Base-by-base conservation (phyloP, 371 early-diverging fungal genomes). In the Mucor lusitanicus region DNA sequence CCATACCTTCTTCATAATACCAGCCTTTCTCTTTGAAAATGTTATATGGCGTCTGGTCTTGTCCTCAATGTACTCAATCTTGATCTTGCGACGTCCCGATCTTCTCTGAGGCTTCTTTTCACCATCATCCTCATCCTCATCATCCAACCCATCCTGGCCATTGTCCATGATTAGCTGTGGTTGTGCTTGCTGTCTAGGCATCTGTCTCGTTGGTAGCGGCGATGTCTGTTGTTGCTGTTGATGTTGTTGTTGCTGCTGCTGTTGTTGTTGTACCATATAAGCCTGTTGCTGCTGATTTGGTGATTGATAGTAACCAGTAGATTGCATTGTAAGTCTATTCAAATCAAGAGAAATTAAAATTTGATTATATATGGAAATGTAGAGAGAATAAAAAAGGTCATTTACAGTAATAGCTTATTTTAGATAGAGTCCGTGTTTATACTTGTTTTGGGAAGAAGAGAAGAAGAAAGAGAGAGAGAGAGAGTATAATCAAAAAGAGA, bases 11-110 rank as follows among this genome's bases (percentile, higher is more conserved):
- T 98, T 98, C 97, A 98, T 95, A 61, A 99, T 94, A 27, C 98
- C 98, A 33, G 96, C 94, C 76, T 97, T 99, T 77, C 99, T 85
- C 79, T 99, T 99, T 72, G 91, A 91, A 77, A 99, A 99, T 17
- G 98, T 97, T 64, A 98, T 96, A 68, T 95, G 94, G 62, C 99
- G 88, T 71, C 95, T 87, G 57, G 89, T 91, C 78, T 94, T 95
- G 69, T 95, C 96, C 59, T 90, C 90, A 64, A 99, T 99, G 73
- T 91, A 98, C 74, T 94, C 95, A 75, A 97, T 95, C 74, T 92
- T 94, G 72, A 97, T 96, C 77, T 97, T 96, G 68, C 95, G 88
- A 33, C 97, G 84, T 12, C 93, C 93, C 44, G 89, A 83, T 6
- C 87, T 85, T 79, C 90, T 90, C 57, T 77, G 82, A 28, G 65